Evolutionary conservation across 202 grass and related monocot species (phyloP).

Genomic region (Saccharum hybrid): DNA sequence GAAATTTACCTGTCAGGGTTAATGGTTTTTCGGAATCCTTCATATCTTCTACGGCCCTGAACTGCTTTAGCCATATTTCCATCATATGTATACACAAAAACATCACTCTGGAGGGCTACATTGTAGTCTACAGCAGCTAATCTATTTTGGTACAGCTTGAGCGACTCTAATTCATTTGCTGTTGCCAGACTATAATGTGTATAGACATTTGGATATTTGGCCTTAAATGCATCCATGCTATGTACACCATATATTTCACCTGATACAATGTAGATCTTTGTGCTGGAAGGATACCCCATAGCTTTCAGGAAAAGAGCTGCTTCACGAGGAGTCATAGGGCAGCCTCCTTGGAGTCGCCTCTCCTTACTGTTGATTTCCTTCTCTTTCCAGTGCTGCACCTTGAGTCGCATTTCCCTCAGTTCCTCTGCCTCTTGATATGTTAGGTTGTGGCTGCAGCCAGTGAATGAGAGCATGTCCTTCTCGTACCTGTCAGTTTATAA

Average conservation of each 20-base stretch:
- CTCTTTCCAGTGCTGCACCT: constrained; percentile 88
- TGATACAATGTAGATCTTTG: constrained; percentile 93
- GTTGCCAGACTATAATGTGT: constrained; percentile 75
- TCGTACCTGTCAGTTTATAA: constrained; percentile 74
- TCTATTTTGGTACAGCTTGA: constrained; percentile 76
- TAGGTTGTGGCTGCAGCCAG: constrained; percentile 89
- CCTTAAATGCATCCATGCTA: constrained; percentile 75
- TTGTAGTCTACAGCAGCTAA: constrained; percentile 92
- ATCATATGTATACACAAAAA: constrained; percentile 95
- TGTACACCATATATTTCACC: constrained; percentile 82
- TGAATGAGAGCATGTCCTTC: constrained; percentile 99
- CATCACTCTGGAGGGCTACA: constrained; percentile 81
- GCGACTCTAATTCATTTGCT: constrained; percentile 61
- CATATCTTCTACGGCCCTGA: constrained; percentile 84
- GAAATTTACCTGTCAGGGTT: constrained; percentile 76
- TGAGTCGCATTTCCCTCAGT: constrained; percentile 74
- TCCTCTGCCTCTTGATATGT: constrained; percentile 70
- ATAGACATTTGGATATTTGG: constrained; percentile 76
- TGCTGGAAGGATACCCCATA: constrained; percentile 89
- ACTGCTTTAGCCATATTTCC: constrained; percentile 99
- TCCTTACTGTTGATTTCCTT: constrained; percentile 88
- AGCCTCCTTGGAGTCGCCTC: constrained; percentile 81
- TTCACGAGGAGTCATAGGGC: constrained; percentile 94
- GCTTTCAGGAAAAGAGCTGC: constrained; percentile 85
- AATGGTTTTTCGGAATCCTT: constrained; percentile 87